phyloP scores from a whole-genome alignment of 176 grass and related monocot genomes.

The Themeda triandra region DNA sequence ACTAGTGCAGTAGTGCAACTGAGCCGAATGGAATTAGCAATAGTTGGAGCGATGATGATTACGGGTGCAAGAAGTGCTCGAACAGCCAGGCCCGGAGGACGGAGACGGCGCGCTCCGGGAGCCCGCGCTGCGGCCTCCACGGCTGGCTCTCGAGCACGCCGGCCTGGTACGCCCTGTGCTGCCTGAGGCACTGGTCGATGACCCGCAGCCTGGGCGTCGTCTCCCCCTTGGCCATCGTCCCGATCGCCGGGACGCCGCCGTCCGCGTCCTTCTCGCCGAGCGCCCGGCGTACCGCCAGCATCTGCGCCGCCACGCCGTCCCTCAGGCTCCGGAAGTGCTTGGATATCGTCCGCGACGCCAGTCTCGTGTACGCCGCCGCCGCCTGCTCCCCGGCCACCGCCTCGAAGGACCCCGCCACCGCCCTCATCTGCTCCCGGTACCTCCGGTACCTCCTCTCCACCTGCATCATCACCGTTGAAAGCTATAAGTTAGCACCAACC shows the following conservation, averaged over 20 bases:
- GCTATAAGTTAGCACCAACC: not conserved
- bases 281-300: constrained; percentile 42
- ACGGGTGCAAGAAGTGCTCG: constrained; percentile 94
- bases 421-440: constrained; percentile 78
- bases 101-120: constrained; percentile 79
- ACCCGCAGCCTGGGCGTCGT: constrained; percentile 57
- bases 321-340: constrained; percentile 70
- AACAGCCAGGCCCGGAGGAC: constrained; percentile 82
- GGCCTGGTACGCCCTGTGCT: constrained; percentile 65
- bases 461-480: constrained; percentile 20
- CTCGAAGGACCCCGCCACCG: constrained; percentile 63
- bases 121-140: constrained; percentile 81
- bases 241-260: not conserved
- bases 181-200: constrained; percentile 79
- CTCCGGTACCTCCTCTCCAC: constrained; percentile 82
- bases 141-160: constrained; percentile 67
- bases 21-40: not conserved
- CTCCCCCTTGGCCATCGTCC: constrained; percentile 48
- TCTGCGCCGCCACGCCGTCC: constrained; percentile 65
- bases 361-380: constrained; percentile 47
- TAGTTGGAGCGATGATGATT: constrained; percentile 24
- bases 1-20: not conserved
- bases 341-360: constrained; percentile 81
- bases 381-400: constrained; percentile 67
- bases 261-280: constrained; percentile 64